phyloP scores from a whole-genome alignment of 1,139 yeast species.

The Nadsonia starkeyi-henricii region DNA sequence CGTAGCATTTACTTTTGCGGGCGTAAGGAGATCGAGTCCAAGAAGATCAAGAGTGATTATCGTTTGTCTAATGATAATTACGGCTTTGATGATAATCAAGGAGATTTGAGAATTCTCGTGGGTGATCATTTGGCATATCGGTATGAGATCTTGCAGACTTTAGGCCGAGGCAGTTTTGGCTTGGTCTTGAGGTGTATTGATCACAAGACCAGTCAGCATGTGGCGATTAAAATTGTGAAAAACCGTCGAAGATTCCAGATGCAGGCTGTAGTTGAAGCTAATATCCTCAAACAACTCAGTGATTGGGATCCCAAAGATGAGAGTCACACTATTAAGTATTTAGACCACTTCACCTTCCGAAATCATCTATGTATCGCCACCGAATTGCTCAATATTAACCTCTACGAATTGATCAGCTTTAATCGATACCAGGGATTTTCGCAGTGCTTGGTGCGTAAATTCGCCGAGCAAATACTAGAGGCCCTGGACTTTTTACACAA shows the following conservation, averaged over 20 bases:
- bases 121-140: constrained; percentile 71
- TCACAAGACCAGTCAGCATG: constrained; percentile 41
- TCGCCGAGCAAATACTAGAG: constrained; percentile 41
- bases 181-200: constrained; percentile 60
- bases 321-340: constrained; percentile 38
- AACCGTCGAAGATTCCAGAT: constrained; percentile 62
- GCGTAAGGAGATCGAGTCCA: constrained; percentile 18
- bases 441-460: constrained; percentile 32
- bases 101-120: constrained; percentile 42
- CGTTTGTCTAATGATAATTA: constrained; percentile 31
- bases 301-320: constrained; percentile 30
- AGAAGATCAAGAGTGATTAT: constrained; percentile 29
- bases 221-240: constrained; percentile 67
- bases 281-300: constrained; percentile 40
- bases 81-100: constrained; percentile 61
- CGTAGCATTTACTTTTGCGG: constrained; percentile 30
- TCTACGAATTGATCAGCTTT: constrained; percentile 52
- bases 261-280: constrained; percentile 70
- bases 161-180: constrained; percentile 82
- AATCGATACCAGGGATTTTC: constrained; percentile 50
- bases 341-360: constrained; percentile 64
- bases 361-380: constrained; percentile 76
- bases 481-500: constrained; percentile 51
- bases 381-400: constrained; percentile 54
- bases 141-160: constrained; percentile 42